These are phyloP conservation scores for Hypoxylon sp. DNA, from an alignment of 2,329 filamentous ascomycete species.

Conservation along the genomic window DNA sequence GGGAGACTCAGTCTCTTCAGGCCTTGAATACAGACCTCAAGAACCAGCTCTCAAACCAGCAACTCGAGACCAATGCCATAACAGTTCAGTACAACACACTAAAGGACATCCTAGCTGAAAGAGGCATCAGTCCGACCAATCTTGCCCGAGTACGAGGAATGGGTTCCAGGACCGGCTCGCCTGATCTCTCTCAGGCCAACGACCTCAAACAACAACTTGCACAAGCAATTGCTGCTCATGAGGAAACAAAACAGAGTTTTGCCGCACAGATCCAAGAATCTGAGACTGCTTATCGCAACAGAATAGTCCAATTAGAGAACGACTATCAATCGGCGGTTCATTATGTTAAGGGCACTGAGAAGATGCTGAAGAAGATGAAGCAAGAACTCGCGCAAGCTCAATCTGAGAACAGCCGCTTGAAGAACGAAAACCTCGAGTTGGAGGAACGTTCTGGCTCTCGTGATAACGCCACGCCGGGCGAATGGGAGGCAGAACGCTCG, in stretches of 20 bases:
- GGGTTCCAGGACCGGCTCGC: slow-evolving; percentile 81
- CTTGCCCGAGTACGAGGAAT: slow-evolving; percentile 79
- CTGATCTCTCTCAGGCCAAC: slow-evolving; percentile 82
- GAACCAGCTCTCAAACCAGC: slow-evolving; percentile 85
- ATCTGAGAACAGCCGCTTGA: slow-evolving; percentile 84
- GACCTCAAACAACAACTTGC: slow-evolving; percentile 93
- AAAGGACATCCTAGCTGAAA: slow-evolving; percentile 91
- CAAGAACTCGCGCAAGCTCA: slow-evolving; percentile 96
- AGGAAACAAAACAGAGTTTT: slow-evolving; percentile 84
- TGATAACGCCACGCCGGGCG: slow-evolving; percentile 63
- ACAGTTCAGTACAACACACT: slow-evolving; percentile 92
- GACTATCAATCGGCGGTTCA: slow-evolving; percentile 98
- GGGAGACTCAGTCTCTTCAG: slow-evolving; percentile 86
- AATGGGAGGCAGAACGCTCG: slow-evolving; percentile 83
- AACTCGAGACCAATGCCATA: slow-evolving; percentile 94
- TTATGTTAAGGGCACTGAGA: slow-evolving; percentile 98
- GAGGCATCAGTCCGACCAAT: slow-evolving; percentile 85
- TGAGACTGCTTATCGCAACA: slow-evolving; percentile 92
- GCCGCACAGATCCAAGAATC: slow-evolving; percentile 87
- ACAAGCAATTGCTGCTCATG: slow-evolving; percentile 81
- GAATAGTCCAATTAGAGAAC: slow-evolving; percentile 92
- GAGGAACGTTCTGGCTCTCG: slow-evolving; percentile 63
- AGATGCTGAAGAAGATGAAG: slow-evolving; percentile 99
- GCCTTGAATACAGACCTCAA: slow-evolving; percentile 86
- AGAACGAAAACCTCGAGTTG: slow-evolving; percentile 81